Conservation (phyloP, 1,284 basidiomycete genomes). For the Boletus semigastroideus region DNA sequence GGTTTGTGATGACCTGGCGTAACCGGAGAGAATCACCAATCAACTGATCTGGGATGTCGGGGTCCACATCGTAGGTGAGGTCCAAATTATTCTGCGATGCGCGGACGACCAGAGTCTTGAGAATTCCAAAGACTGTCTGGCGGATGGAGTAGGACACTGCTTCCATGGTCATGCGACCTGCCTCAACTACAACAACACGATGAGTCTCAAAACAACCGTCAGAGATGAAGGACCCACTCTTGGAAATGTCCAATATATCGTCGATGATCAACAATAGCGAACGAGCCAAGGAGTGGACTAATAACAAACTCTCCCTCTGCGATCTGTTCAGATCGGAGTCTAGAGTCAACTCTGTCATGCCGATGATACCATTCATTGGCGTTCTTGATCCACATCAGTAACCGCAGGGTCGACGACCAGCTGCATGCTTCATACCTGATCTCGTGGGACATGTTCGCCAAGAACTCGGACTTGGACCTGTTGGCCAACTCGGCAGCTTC, state of each 20-base stretch:
- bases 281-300: conserved; percentile 93
- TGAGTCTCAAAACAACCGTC: conserved; percentile 4
- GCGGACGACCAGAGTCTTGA: conserved; percentile 97
- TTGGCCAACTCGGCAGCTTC: conserved; percentile 98
- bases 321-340: conserved; percentile 89
- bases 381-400: conserved; percentile 54
- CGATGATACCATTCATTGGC: conserved; percentile 99
- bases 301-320: conserved; percentile 92
- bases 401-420: conserved; percentile 4
- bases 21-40: conserved; percentile 95
- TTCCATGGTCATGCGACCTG: conserved; percentile 99
- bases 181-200: conserved; percentile 73
- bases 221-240: conserved; percentile 62
- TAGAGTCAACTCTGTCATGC: conserved; percentile 97
- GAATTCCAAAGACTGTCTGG: conserved; percentile 94
- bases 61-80: conserved; percentile 95
- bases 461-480: conserved; percentile 95
- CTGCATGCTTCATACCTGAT: conserved; percentile 61
- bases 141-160: conserved; percentile 98
- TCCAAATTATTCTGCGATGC: conserved; percentile 98
- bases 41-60: conserved; percentile 94
- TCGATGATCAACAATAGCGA: conserved; percentile 97
- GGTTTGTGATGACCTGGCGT: conserved; percentile 92
- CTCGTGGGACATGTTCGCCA: conserved; percentile 97
- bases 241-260: conserved; percentile 97